phyloP scores from a whole-genome alignment of 495 filamentous ascomycete species.

The Zalerion maritima region DNA sequence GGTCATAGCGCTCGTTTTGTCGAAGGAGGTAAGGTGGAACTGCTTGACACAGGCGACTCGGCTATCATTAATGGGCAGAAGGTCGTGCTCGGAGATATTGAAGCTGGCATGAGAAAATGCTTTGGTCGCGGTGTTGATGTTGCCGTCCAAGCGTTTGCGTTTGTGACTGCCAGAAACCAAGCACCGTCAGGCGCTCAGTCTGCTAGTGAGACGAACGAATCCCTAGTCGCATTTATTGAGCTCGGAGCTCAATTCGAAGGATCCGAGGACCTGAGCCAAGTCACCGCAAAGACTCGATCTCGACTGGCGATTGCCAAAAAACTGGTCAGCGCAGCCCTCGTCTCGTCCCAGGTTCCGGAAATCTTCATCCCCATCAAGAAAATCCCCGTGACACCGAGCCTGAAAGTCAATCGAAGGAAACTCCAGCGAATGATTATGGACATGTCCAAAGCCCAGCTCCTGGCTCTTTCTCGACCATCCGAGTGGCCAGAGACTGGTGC shows the following conservation, averaged over 20 bases:
- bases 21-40: conserved; percentile 29
- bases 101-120: conserved; percentile 27
- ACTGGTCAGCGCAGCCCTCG: conserved; percentile 21
- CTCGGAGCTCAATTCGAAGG: conserved; percentile 10
- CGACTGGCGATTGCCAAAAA: conserved; percentile 24
- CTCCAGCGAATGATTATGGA: conserved; percentile 26
- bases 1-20: conserved; percentile 30
- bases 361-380: conserved; percentile 28
- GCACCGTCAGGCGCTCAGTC: no score
- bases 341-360: conserved; percentile 22
- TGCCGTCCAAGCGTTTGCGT: conserved; percentile 28
- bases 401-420: conserved; percentile 26
- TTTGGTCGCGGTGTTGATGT: conserved; percentile 31
- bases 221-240: conserved; percentile 3
- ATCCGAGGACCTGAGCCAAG: conserved; percentile 16
- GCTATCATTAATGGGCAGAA: conserved; percentile 15
- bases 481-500: conserved; percentile 19
- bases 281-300: conserved; percentile 19
- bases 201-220: no score
- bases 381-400: conserved; percentile 26
- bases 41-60: conserved; percentile 20
- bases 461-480: conserved; percentile 16
- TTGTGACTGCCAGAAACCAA: conserved; percentile 21
- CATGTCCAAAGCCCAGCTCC: conserved; percentile 23
- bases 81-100: conserved; percentile 24